A percentile compares a stretch with the other conserved stretches of the same genome.
phyloP scores from a whole-genome alignment of 2,329 filamentous ascomycete genomes.

The Daldinia sp. region DNA sequence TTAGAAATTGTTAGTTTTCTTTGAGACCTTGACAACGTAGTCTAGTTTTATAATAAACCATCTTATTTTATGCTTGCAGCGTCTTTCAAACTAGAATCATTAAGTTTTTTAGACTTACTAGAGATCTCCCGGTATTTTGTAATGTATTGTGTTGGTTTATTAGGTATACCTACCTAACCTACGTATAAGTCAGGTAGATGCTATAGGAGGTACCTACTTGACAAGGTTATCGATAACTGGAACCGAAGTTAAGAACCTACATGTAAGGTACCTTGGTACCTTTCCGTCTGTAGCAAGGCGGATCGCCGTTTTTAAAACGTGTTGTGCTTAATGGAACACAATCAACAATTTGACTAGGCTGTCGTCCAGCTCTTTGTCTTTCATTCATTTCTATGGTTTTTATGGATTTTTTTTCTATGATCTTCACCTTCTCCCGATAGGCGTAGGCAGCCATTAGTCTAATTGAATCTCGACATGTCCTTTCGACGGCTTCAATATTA shows the following conservation, averaged over 20 bases:
- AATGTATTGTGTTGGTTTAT: too few species aligned
- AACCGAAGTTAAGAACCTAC: too few species aligned
- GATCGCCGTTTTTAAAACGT: neutral
- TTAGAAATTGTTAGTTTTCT: neutral
- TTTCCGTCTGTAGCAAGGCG: neutral
- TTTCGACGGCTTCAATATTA: constrained; percentile 26
- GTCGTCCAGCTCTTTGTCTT: constrained; percentile 37
- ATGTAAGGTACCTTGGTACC: neutral
- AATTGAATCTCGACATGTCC: constrained; percentile 32
- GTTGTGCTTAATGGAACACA: neutral
- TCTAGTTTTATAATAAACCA: too few species aligned
- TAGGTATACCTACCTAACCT: too few species aligned
- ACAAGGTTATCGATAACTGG: neutral
- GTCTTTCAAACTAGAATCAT: too few species aligned
- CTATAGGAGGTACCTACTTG: neutral
- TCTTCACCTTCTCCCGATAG: constrained; percentile 10
- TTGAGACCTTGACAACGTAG: too few species aligned
- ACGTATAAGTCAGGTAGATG: too few species aligned
- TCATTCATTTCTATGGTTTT: constrained; percentile 13
- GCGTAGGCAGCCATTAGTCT: constrained; percentile 27
- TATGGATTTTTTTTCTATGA: neutral
- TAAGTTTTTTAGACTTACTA: too few species aligned
- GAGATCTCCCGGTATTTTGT: too few species aligned
- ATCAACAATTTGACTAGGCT: constrained; percentile 31
- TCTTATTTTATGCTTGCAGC: too few species aligned